These are phyloP conservation scores for Dendrobium chrysotoxum DNA, from an alignment of 106 monocot species.

Conservation along the genomic window DNA sequence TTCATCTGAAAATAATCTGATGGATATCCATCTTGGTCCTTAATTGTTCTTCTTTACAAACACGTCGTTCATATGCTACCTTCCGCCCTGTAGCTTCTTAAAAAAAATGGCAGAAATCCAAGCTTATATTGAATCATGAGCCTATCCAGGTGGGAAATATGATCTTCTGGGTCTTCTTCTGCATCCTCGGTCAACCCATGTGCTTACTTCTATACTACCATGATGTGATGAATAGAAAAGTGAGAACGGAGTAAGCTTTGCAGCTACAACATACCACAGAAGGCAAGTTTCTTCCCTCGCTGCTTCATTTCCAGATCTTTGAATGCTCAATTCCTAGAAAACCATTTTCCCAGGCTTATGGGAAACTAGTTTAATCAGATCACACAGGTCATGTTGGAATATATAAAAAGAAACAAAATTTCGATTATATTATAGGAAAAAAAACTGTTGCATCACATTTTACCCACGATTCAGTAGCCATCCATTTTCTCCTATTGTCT, in stretches of 20 bases:
- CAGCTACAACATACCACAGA: not conserved
- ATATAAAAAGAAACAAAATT: too few species aligned
- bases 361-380: too few species aligned
- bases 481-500: too few species aligned
- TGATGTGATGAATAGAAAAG: slow-evolving; percentile 89
- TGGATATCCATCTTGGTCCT: too few species aligned
- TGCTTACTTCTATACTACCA: slow-evolving; percentile 93
- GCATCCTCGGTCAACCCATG: slow-evolving; percentile 94
- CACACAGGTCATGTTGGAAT: too few species aligned
- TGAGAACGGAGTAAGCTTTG: slow-evolving; percentile 7
- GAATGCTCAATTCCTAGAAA: not conserved
- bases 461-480: too few species aligned
- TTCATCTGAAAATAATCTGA: too few species aligned
- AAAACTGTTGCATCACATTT: too few species aligned
- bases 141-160: slow-evolving; percentile 81
- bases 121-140: not conserved
- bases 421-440: too few species aligned
- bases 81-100: too few species aligned
- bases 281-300: not conserved
- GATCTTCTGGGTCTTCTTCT: slow-evolving; percentile 96
- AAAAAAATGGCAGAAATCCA: not conserved
- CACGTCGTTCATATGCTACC: too few species aligned
- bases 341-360: not conserved
- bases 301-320: not conserved
- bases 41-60: too few species aligned